A percentile compares a stretch with the other conserved stretches of the same genome.
These are phyloP conservation scores for Tardiomyces blankii DNA, from an alignment of 1,139 yeast genomes.

Conservation along the genomic window DNA sequence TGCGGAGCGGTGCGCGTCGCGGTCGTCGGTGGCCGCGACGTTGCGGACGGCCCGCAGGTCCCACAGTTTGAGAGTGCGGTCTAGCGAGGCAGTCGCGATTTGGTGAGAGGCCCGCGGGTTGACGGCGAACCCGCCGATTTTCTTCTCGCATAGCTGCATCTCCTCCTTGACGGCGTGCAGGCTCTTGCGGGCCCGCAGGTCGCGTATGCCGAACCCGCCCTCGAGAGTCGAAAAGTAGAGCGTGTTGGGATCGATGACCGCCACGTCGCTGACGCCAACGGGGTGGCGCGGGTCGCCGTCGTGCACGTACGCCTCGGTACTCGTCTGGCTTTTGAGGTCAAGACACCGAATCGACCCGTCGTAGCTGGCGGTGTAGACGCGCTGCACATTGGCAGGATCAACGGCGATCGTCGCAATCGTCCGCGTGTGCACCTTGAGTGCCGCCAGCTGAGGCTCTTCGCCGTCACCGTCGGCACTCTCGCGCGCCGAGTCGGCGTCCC, in stretches of 20 bases:
- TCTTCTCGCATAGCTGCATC: constrained; percentile 69
- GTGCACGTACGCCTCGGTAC: constrained; percentile 39
- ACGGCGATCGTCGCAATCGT: constrained; percentile 55
- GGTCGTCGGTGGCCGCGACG: constrained; percentile 32
- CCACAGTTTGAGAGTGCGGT: constrained; percentile 76
- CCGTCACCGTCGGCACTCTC: constrained; percentile 30
- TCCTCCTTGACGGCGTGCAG: constrained; percentile 18
- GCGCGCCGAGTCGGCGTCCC: constrained; percentile 49
- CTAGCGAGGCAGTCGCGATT: constrained; percentile 80
- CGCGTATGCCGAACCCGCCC: constrained; percentile 69
- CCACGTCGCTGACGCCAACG: constrained; percentile 41
- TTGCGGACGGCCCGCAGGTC: constrained; percentile 53
- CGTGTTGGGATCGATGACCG: constrained; percentile 41
- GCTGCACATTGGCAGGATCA: constrained; percentile 38
- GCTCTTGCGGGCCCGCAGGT: constrained; percentile 38
- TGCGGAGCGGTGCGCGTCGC: constrained; percentile 35
- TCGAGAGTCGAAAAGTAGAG: constrained; percentile 64
- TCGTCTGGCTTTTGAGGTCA: constrained; percentile 48
- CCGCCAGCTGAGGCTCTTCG: constrained; percentile 45
- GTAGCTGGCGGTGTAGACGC: constrained; percentile 62
- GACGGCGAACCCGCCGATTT: constrained; percentile 77
- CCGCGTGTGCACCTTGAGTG: constrained; percentile 66
- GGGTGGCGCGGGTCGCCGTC: constrained; percentile 19
- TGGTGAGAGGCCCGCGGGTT: constrained; percentile 53
- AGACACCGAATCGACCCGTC: constrained; percentile 75